Evolutionary conservation across 805 yeast genomes (phyloP).

Genomic region (Nakazawaea wyomingensis): DNA sequence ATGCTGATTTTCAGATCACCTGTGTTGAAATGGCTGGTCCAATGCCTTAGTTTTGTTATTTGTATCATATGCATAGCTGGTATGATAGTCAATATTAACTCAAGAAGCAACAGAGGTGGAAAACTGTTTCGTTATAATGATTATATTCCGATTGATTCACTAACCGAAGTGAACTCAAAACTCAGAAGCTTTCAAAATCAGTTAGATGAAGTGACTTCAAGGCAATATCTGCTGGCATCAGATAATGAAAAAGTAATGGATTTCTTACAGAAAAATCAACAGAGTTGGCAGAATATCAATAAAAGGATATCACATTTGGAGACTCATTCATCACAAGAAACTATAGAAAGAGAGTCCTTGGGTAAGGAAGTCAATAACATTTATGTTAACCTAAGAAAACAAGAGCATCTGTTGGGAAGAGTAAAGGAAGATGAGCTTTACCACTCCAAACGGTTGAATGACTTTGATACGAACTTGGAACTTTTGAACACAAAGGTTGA

Average conservation of each 20-base stretch:
- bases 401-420: conserved; percentile 1
- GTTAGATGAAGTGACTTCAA: conserved; percentile 1
- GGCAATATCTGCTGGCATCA: not conserved
- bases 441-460: conserved; percentile 4
- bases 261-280: not conserved
- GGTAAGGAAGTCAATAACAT: not conserved
- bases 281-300: conserved; percentile 5
- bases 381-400: not conserved
- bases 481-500: not conserved
- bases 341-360: not conserved
- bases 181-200: conserved; percentile 4
- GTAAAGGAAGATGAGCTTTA: conserved; percentile 4
- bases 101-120: no score
- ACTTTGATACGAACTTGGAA: conserved; percentile 3
- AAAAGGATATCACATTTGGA: not conserved
- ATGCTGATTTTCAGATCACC: not conserved
- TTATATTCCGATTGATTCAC: conserved; percentile 10
- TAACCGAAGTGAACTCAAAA: conserved; percentile 10
- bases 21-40: no score
- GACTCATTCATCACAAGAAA: not conserved
- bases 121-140: no score
- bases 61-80: not conserved
- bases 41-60: no score
- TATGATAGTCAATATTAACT: no score
- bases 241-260: not conserved